A percentile compares a stretch with the other conserved stretches of the same genome.
phyloP scores from a whole-genome alignment of 306 rosid genomes.

The Vigna hirtella region DNA sequence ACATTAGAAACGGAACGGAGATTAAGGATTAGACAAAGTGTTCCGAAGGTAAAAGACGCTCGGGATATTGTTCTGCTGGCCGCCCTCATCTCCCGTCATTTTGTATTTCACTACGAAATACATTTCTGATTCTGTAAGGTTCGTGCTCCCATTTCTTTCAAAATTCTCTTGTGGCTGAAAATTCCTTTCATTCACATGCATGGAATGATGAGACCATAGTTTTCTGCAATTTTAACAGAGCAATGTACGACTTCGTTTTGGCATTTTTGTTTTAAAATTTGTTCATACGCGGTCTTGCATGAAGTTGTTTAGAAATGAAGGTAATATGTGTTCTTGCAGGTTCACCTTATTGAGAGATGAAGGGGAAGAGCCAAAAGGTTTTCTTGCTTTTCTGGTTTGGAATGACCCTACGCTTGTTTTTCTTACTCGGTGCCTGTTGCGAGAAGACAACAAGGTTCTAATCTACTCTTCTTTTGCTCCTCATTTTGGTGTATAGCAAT shows the following conservation, averaged over 20 bases:
- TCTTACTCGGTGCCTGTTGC: conserved; percentile 46
- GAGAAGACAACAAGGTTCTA: conserved; percentile 54
- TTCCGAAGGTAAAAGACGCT: background rate
- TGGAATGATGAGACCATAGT: no score
- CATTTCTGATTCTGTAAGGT: conserved; percentile 34
- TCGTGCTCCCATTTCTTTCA: background rate
- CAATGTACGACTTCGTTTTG: conserved; percentile 3
- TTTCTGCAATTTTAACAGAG: background rate
- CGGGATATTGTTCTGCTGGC: background rate
- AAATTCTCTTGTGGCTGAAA: background rate
- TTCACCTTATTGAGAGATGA: conserved; percentile 34
- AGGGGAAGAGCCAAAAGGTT: conserved; percentile 36
- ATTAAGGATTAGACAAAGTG: conserved; percentile 5
- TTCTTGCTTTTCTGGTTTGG: conserved; percentile 49
- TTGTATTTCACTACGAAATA: background rate
- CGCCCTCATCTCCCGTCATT: conserved; percentile 41
- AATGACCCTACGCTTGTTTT: conserved; percentile 43
- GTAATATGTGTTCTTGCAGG: conserved; percentile 24
- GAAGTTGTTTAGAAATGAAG: conserved; percentile 27
- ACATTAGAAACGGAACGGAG: background rate
- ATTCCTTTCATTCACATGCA: no score
- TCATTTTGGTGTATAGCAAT: conserved; percentile 16
- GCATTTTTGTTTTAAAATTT: background rate
- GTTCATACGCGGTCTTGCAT: background rate
- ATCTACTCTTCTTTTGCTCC: conserved; percentile 32